Percentiles rank a stretch among this genome's conserved stretches.
Evolutionary conservation across 768 basidiomycete genomes (phyloP).

Genomic region (Tulasnella sp.): DNA sequence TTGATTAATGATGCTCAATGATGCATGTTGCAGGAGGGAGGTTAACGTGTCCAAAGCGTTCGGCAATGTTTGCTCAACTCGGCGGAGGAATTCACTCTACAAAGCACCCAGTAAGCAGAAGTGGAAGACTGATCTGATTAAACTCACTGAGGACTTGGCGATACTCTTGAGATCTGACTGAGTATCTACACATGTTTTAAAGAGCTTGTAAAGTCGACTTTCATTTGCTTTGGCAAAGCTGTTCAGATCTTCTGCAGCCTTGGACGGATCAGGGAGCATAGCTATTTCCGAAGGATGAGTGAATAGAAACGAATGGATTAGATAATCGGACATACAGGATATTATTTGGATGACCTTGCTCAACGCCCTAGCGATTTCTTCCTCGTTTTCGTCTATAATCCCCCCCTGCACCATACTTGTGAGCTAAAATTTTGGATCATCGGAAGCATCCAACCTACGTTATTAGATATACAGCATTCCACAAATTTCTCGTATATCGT

Average conservation of each 20-base stretch:
- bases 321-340: conserved; percentile 36
- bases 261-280: conserved; percentile 52
- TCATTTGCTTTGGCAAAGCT: conserved; percentile 83
- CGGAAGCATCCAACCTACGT: conserved; percentile 40
- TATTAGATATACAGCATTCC: conserved; percentile 62
- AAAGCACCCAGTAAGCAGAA: background rate
- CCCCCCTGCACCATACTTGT: conserved; percentile 49
- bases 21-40: conserved; percentile 52
- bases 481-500: conserved; percentile 57
- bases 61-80: conserved; percentile 57
- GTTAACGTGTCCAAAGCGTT: conserved; percentile 54
- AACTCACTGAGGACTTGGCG: conserved; percentile 58
- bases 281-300: conserved; percentile 25
- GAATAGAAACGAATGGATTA: background rate
- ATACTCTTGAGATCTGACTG: conserved; percentile 72
- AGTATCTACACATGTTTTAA: conserved; percentile 69
- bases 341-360: conserved; percentile 43
- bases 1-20: conserved; percentile 64
- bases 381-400: conserved; percentile 74
- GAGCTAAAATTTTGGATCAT: background rate
- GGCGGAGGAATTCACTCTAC: conserved; percentile 65
- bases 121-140: background rate
- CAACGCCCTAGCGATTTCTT: conserved; percentile 42
- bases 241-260: conserved; percentile 64
- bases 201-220: conserved; percentile 66